phyloP scores from a whole-genome alignment of 805 yeast genomes.

The Jamesozyma hellenica region DNA sequence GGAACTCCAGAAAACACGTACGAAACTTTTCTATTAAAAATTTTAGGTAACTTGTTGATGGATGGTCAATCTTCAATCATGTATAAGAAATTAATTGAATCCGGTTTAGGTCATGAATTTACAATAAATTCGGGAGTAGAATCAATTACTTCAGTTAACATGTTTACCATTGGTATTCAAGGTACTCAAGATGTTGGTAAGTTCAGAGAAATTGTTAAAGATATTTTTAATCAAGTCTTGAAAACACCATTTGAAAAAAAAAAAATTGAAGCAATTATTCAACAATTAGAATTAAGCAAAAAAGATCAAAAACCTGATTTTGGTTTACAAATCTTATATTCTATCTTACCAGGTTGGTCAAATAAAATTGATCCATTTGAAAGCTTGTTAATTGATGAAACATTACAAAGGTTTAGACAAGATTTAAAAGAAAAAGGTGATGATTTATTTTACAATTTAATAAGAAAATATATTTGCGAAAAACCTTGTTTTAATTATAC shows the following conservation, averaged over 20 bases:
- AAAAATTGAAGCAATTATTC: conserved; percentile 76
- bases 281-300: conserved; percentile 74
- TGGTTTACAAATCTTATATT: conserved; percentile 67
- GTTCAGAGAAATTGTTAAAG: conserved; percentile 40
- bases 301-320: conserved; percentile 85
- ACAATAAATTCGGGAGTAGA: conserved; percentile 84
- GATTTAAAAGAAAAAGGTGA: conserved; percentile 49
- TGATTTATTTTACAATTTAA: conserved; percentile 46
- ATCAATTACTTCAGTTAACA: conserved; percentile 60
- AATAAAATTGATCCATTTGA: conserved; percentile 71
- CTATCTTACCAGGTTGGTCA: conserved; percentile 77
- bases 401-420: conserved; percentile 47
- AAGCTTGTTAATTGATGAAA: conserved; percentile 52
- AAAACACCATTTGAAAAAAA: conserved; percentile 40
- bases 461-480: conserved; percentile 42
- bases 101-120: conserved; percentile 77
- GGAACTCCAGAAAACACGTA: conserved; percentile 64
- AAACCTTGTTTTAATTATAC: conserved; percentile 59
- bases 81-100: conserved; percentile 76
- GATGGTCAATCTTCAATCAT: conserved; percentile 92
- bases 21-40: conserved; percentile 60
- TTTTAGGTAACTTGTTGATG: conserved; percentile 58
- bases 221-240: conserved; percentile 37
- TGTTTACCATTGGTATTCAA: conserved; percentile 79
- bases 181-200: conserved; percentile 47